Conservation (phyloP, 2,329 filamentous ascomycete species). For the Hyphodiscus sp. region DNA sequence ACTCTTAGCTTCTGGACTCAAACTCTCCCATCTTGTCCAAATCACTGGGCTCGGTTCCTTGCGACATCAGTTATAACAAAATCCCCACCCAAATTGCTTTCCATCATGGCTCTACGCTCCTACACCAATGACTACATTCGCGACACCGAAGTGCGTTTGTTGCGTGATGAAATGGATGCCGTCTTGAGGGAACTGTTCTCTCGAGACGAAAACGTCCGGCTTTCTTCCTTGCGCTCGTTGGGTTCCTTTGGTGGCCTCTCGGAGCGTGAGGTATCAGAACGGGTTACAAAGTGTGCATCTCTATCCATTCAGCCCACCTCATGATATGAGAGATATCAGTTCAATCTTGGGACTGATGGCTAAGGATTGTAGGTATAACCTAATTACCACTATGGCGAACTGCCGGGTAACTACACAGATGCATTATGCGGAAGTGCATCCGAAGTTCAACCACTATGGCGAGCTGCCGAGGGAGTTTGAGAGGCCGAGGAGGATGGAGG, state of each 20-base stretch:
- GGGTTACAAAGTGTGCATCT: too few relatives aligned
- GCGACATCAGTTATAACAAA: too few relatives aligned
- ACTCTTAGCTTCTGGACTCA: too few relatives aligned
- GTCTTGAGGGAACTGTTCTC: not conserved
- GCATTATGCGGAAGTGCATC: constrained; percentile 19
- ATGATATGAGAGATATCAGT: too few relatives aligned
- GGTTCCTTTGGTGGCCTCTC: not conserved
- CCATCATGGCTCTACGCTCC: not conserved
- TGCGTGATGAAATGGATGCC: not conserved
- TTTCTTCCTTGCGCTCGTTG: not conserved
- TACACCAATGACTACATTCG: not conserved
- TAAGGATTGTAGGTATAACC: constrained; percentile 13
- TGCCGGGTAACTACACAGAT: constrained; percentile 5
- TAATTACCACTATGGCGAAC: constrained; percentile 20
- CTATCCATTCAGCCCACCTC: too few relatives aligned
- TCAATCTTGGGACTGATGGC: constrained; percentile 4
- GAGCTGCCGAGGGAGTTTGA: constrained; percentile 18
- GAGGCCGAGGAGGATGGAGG: constrained; percentile 11
- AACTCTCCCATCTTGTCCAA: too few relatives aligned
- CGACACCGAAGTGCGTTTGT: not conserved
- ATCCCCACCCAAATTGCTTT: too few relatives aligned
- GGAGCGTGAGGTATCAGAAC: not conserved
- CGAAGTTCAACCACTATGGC: constrained; percentile 13
- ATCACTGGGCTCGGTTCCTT: too few relatives aligned
- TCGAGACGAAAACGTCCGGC: not conserved